Base-by-base conservation (phyloP, 1,139 yeast species). In the Geotrichum restrictum region DNA sequence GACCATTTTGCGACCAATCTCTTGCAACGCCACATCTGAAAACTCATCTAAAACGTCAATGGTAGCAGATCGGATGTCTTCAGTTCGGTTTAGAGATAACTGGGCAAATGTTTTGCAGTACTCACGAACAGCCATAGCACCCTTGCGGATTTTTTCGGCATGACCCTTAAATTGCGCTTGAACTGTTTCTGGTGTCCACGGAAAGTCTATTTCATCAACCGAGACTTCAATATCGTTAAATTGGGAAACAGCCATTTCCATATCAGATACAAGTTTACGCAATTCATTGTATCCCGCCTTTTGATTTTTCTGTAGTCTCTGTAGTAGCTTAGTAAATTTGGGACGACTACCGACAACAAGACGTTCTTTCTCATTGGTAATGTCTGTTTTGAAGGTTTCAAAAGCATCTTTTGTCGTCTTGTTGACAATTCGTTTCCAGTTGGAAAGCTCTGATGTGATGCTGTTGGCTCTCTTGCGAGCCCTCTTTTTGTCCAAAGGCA, bases 1-100 rank as follows among this genome's bases (percentile, higher is more conserved):
- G 38, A 65, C 64, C 57, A 66, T 60, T 45, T 65, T 67, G 24
- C 69, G 61, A 32, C 71, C 72, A 16, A 70, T 65, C 54, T 70
- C 74, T 43, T 62, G 64, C 32, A 70, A 57, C 2, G 69, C 64
- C 7, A 66, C 68, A 33, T 70, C 73, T 37, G 69, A 67, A 60
- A 68, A 70, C 56, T 68, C 77, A 57, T 65, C 76, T 55, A 65
- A 64, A 51, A 68, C 74, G 59, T 66, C 76, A 45, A 65, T 67
- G 42, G 69, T 68, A 41, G 57, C 64, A 49, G 57, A 62, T 52
- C 70, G 68, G 50, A 64, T 61, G 49, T 60, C 69, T 58, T 64
- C 78, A 56, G 66, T 71, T 6, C 56, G 53, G 45, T 61, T 62
- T 10, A 69, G 53, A 1, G 66, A 64, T 1, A 62, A 62, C 6